phyloP scores from a whole-genome alignment of 192 early-diverging fungal genomes.

The Phycomyces nitens region DNA sequence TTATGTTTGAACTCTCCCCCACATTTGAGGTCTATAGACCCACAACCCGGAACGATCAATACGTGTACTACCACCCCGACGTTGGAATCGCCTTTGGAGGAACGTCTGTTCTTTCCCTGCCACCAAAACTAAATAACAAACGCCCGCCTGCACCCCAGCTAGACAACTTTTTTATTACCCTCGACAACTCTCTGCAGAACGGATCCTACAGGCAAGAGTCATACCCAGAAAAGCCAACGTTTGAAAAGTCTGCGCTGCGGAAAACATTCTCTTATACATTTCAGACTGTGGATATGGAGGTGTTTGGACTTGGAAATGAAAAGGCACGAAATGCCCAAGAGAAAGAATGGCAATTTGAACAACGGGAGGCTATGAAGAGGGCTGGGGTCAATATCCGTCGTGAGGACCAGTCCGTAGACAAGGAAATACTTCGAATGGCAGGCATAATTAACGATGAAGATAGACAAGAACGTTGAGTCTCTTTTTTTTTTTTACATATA shows the following conservation, averaged over 20 bases:
- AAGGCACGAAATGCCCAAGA: conserved; percentile 37
- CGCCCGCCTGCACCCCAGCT: conserved; percentile 3
- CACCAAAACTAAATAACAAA: neutral
- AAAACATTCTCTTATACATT: conserved; percentile 31
- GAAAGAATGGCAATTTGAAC: conserved; percentile 51
- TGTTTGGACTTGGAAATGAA: conserved; percentile 49
- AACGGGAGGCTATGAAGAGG: conserved; percentile 40
- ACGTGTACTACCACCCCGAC: conserved; percentile 30
- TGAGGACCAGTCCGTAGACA: conserved; percentile 38
- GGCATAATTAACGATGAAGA: conserved; percentile 32
- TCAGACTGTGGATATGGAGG: conserved; percentile 49
- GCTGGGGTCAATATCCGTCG: conserved; percentile 40
- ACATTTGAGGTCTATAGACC: conserved; percentile 42
- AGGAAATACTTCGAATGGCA: conserved; percentile 36
- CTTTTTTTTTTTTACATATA: too few species aligned
- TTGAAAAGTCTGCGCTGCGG: conserved; percentile 14
- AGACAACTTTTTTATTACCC: conserved; percentile 36
- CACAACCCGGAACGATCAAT: conserved; percentile 17
- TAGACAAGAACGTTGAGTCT: conserved; percentile 15
- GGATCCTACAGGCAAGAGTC: conserved; percentile 43
- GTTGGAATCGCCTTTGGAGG: conserved; percentile 37
- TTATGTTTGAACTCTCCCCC: conserved; percentile 48
- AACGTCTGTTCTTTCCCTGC: conserved; percentile 3
- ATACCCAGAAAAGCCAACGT: conserved; percentile 35
- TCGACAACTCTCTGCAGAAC: conserved; percentile 47